Base-by-base conservation (phyloP, 768 basidiomycete species). In the Sutorius australiensis region DNA sequence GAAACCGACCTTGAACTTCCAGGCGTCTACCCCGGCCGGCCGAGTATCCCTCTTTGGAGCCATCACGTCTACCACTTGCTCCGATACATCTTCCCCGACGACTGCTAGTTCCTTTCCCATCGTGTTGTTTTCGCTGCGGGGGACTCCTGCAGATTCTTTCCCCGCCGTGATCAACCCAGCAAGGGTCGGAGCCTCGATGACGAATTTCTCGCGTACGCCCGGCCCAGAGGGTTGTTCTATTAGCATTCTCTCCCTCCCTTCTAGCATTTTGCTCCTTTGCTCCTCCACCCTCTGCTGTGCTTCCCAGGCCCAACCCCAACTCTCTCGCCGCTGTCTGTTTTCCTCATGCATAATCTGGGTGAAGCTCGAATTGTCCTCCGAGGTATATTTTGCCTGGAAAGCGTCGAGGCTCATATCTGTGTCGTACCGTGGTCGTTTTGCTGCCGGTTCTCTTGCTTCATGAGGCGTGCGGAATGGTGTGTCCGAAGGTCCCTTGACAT, bases 341-440 rank as follows among this genome's bases (percentile, higher is more conserved):
- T 98, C 95, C 50, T 87, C 84, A 53, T 93, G 84, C 50, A 99
- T 72, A 54, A 98, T 95, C 57, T 91, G 79, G 9, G 93, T 92
- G 67, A 99, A 98, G 54, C 94, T 97, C 6, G 95, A 84, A 68
- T 99, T 99, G 71, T 99, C 97, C 66, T 98, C 94, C 0, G 94
- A 97, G 2, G 97, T 98, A 67, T 92, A 97, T 39, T 80, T 80
- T 0, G 91, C 82, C 67, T 98, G 97, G 68, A 98, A 99, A 14
- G 74, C 74, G 67, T 98, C 93, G 16, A 98, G 78, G 50, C 80
- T 84, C 64, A 92, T 72, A 54, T 75, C 67, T 3, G 75, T 73
- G 60, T 90, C 79, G 61, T 80, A 84, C 51, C 80, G 80, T 31
- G 76, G 63, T 51, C 83, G 78, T 72, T 92, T 85, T 56, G 67